Percentiles rank a stretch among this genome's conserved stretches.
Conservation (phyloP, 2,329 filamentous ascomycete genomes). For the Penicillium frequentans region DNA sequence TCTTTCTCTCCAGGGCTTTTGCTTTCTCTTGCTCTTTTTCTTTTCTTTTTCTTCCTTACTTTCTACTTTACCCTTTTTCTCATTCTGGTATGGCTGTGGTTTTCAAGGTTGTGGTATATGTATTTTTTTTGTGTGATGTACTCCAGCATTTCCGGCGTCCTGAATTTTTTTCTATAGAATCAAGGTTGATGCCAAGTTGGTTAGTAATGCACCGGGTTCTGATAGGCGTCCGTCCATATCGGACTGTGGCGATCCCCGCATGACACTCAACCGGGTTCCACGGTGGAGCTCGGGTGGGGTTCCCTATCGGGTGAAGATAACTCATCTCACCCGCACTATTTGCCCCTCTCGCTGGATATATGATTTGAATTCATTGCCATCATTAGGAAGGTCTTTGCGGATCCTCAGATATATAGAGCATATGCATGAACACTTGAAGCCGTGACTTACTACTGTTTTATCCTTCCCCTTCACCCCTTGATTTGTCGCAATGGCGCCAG, state of each 20-base stretch:
- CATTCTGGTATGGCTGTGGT: background rate
- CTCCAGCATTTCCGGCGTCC: slow-evolving; percentile 19
- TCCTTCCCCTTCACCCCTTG: slow-evolving; percentile 1
- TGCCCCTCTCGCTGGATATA: slow-evolving; percentile 8
- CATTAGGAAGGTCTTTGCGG: slow-evolving; percentile 20
- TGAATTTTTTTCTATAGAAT: background rate
- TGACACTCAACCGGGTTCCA: slow-evolving; percentile 8
- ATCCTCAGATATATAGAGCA: slow-evolving; percentile 6
- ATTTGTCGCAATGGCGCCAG: slow-evolving; percentile 55
- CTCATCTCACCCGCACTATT: slow-evolving; percentile 9
- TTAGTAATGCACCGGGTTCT: slow-evolving; percentile 5
- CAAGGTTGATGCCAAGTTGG: background rate
- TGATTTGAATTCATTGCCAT: slow-evolving; percentile 1
- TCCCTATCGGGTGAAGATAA: slow-evolving; percentile 6
- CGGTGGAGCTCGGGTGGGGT: slow-evolving; percentile 20
- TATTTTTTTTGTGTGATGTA: slow-evolving; percentile 11
- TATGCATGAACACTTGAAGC: slow-evolving; percentile 2
- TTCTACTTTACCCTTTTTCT: slow-evolving; percentile 3
- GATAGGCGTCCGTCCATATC: slow-evolving; percentile 15
- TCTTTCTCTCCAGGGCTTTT: background rate
- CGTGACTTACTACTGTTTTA: slow-evolving; percentile 6
- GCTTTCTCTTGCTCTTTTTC: background rate
- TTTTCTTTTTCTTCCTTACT: background rate
- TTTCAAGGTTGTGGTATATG: slow-evolving; percentile 4
- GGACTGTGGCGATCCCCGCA: slow-evolving; percentile 43